Evolutionary conservation across 805 yeast species (phyloP), one percentile per base, ranked within the genome.

Genomic region (Saccharomyces eubayanus): DNA sequence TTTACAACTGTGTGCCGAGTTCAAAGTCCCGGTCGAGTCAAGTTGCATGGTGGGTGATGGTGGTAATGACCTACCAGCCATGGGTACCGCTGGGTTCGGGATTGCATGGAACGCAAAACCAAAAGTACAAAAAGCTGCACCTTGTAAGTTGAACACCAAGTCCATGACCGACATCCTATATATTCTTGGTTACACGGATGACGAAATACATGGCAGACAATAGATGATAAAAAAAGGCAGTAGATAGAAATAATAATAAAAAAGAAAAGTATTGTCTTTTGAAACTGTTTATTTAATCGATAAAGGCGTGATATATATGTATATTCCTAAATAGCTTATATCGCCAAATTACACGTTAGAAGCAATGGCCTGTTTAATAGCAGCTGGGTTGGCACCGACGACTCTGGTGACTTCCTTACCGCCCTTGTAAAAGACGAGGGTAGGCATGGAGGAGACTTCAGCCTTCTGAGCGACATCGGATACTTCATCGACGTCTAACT

Each of bases 71-170:
- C 74, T 94, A 65, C 79, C 80, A 47, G 95, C 95, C 90, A 94
- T 94, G 98, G 79, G 74, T 1, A 81, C 72, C 12, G 97, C 96
- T 2, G 98, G 98, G 0, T 87, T 82, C 67, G 99, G 99, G 21
- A 77, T 94, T 52, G 99, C 99, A 0, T 94, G 97, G 95, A 87
- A 89, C 67, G 99, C 98, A 21, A 94, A 94, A 68, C 97, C 98
- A 24, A 83, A 78, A 58, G 99, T 94, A 1, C 97, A 90, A 69
- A 67, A 72, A 54, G 73, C 75, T 59, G 98, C 99, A 0, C 97
- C 97, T 20, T 77, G 88, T 46, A 78, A 87, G 56, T 75, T 94
- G 58, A 94, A 94, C 67, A 76, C 92, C 0, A 73, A 77, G n/a
- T 76, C 86, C 4, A 77, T 94, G 67, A 74, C 75, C 56, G 97